Conservation (phyloP, 192 early-diverging fungal species). For the Entrophospora sp. region DNA sequence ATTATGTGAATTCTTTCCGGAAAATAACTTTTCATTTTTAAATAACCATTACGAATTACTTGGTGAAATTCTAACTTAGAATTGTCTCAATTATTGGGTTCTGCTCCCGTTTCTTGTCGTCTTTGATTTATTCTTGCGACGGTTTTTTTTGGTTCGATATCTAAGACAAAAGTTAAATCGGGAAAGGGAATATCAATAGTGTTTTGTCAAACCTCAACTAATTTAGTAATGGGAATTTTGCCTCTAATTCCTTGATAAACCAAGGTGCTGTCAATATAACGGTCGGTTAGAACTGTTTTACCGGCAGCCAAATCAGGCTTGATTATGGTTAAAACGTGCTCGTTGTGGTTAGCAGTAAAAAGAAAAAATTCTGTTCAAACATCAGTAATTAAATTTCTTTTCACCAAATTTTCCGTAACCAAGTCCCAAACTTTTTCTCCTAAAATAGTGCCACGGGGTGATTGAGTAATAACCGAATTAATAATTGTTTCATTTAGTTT, state of each 20-base stretch:
- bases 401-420: background rate
- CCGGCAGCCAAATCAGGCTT: background rate
- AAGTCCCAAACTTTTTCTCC: background rate
- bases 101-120: background rate
- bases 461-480: background rate
- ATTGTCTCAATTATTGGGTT: background rate
- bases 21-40: too few species aligned
- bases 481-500: background rate
- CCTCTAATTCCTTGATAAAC: slow-evolving; percentile 8
- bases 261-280: too few species aligned
- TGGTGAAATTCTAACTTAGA: background rate
- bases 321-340: background rate
- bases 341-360: background rate
- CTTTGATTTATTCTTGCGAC: background rate
- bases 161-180: slow-evolving; percentile 8
- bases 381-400: background rate
- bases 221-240: slow-evolving; percentile 4
- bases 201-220: background rate
- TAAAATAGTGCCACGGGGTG: background rate
- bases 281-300: background rate
- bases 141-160: background rate
- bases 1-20: background rate
- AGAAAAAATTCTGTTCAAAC: background rate
- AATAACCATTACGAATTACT: too few species aligned
- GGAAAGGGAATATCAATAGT: background rate